These are phyloP conservation scores for Apiospora koreana DNA, from an alignment of 2,329 filamentous ascomycete genomes.

Conservation along the genomic window DNA sequence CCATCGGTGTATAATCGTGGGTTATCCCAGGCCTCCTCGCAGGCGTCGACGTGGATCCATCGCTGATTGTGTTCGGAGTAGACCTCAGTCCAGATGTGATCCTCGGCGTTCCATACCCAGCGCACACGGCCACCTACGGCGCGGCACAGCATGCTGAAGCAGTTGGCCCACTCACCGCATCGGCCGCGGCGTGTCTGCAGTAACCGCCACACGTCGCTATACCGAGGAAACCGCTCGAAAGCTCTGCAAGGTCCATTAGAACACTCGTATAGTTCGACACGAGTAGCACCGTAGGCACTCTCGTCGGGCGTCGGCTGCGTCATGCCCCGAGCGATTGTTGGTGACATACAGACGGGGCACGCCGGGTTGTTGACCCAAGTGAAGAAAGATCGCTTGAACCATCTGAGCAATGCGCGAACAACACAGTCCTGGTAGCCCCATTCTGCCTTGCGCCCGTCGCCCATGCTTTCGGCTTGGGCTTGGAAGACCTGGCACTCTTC, in stretches of 20 bases:
- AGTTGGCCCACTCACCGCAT: slow-evolving; percentile 96
- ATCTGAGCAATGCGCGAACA: slow-evolving; percentile 15
- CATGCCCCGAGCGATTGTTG: slow-evolving; percentile 81
- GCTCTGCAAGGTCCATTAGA: slow-evolving; percentile 72
- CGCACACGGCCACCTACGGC: slow-evolving; percentile 87
- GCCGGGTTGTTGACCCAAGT: slow-evolving; percentile 95
- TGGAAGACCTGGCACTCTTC: slow-evolving; percentile 87
- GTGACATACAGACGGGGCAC: slow-evolving; percentile 78
- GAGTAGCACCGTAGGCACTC: slow-evolving; percentile 79
- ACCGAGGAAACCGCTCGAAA: slow-evolving; percentile 89
- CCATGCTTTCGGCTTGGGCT: slow-evolving; percentile 86
- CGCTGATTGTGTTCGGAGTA: slow-evolving; percentile 91
- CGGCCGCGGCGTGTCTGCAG: slow-evolving; percentile 84
- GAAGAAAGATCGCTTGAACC: slow-evolving; percentile 62
- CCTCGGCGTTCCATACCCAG: slow-evolving; percentile 98
- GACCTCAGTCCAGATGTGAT: slow-evolving; percentile 97
- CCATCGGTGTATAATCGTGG: slow-evolving; percentile 90
- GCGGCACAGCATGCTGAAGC: slow-evolving; percentile 97
- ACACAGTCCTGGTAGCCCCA: slow-evolving; percentile 19
- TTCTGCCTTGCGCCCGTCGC: slow-evolving; percentile 12
- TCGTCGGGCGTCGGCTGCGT: slow-evolving; percentile 86
- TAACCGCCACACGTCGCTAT: slow-evolving; percentile 92
- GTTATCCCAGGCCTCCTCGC: slow-evolving; percentile 94
- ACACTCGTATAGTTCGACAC: slow-evolving; percentile 90
- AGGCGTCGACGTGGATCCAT: slow-evolving; percentile 96